Conservation (phyloP, 352 stramenopile species). For the Blastocystis sp. region DNA sequence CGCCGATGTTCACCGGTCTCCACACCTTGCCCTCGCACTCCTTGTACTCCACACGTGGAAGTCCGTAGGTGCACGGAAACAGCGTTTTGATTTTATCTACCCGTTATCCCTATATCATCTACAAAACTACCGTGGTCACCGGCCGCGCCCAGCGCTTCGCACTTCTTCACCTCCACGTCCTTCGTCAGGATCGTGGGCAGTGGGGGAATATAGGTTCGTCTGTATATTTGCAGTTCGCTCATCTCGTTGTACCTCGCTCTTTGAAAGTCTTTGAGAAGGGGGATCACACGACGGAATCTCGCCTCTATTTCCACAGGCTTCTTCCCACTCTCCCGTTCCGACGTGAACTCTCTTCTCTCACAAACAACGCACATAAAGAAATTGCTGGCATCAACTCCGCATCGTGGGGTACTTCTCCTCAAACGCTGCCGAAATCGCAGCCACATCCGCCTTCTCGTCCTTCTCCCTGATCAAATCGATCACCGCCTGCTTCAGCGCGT, state of each 20-base stretch:
- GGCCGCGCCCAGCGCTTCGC: conserved; percentile 33
- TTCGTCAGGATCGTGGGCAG: conserved; percentile 36
- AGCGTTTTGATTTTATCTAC: conserved; percentile 72
- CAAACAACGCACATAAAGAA: no score
- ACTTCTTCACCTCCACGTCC: conserved; percentile 35
- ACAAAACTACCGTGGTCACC: conserved; percentile 11
- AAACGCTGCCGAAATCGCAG: background rate
- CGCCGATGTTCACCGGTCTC: conserved; percentile 73
- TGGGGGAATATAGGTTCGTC: conserved; percentile 60
- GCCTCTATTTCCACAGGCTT: no score
- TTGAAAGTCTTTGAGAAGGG: background rate
- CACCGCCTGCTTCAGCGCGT: conserved; percentile 18
- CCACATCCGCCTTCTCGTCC: background rate
- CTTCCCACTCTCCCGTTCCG: no score
- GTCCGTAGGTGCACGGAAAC: conserved; percentile 73
- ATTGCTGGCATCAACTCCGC: no score
- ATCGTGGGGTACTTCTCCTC: background rate
- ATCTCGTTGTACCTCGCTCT: conserved; percentile 16
- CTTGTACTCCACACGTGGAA: conserved; percentile 47
- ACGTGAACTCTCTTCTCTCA: no score
- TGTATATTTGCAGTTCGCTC: conserved; percentile 56
- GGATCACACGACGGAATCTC: conserved; percentile 25
- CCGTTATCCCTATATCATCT: background rate
- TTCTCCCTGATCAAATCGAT: conserved; percentile 16
- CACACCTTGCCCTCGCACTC: background rate